Conservation (phyloP, 2,329 filamentous ascomycete species). For the Fusarium continuum region DNA sequence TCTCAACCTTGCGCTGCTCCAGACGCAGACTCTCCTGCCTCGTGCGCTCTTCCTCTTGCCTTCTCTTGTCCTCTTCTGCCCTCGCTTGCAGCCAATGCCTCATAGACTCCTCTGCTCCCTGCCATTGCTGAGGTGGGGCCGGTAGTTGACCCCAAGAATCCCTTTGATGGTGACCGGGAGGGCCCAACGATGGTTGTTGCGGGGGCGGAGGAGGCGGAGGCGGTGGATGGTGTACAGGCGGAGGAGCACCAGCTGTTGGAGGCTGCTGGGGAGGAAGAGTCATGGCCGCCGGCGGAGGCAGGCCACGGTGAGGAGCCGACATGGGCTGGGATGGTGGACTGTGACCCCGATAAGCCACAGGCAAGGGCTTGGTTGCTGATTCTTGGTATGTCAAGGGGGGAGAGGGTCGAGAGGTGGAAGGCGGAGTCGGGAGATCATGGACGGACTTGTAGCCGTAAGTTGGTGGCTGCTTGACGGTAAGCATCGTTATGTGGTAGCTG, state of each 20-base stretch:
- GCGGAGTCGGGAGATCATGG: constrained; percentile 70
- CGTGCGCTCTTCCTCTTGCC: constrained; percentile 78
- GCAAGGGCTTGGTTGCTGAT: constrained; percentile 52
- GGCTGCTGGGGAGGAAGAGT: constrained; percentile 62
- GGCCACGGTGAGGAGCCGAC: constrained; percentile 74
- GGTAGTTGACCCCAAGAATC: constrained; percentile 64
- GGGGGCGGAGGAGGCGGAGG: constrained; percentile 42
- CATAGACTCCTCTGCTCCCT: constrained; percentile 75
- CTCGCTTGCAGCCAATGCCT: constrained; percentile 76
- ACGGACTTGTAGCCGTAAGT: constrained; percentile 67
- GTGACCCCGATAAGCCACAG: constrained; percentile 54
- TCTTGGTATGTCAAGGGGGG: constrained; percentile 63
- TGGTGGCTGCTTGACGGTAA: constrained; percentile 68
- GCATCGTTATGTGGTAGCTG: constrained; percentile 59
- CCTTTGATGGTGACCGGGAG: constrained; percentile 47
- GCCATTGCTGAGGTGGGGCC: constrained; percentile 72
- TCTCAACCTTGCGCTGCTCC: constrained; percentile 77
- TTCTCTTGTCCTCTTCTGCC: constrained; percentile 76
- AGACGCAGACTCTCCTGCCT: constrained; percentile 71
- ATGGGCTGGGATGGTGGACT: constrained; percentile 65
- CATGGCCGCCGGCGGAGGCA: constrained; percentile 75
- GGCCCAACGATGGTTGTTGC: constrained; percentile 42
- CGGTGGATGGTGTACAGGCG: constrained; percentile 45
- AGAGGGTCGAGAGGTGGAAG: constrained; percentile 63
- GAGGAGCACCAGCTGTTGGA: constrained; percentile 42